Evolutionary conservation across 306 rosid genomes (phyloP), one percentile per base, ranked within the genome.

Genomic region (Vicia sativa): DNA sequence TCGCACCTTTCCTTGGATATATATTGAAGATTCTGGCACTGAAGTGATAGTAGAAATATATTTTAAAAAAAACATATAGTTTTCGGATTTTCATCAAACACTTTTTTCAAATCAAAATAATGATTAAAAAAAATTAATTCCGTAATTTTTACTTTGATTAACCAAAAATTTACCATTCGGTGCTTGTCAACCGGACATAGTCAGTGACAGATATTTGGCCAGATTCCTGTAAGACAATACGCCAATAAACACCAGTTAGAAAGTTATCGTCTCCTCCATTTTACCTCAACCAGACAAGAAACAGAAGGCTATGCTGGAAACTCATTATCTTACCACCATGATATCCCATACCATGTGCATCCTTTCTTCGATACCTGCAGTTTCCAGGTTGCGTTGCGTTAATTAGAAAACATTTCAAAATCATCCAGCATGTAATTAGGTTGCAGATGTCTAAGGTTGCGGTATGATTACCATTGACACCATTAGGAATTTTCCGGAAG

Each of bases 331-430:
- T 83, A 92, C 98, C 95, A 92, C 96, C 96, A 92, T 83, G 23
- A 81, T 89, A 81, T 89, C 87, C 98, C 96, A 92, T 37, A 89
- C 87, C 61, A 92, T 38, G 74, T 89, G 98, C 98, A 92, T 92
- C 78, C 98, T 86, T 81, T 92, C 96, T 86, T 89, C 96, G 37
- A 92, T 83, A 45, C 98, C 96, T 92, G 71, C 65, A 77, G 64
- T 67, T 77, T 72, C 58, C 68, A 38, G 73, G 46, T 80, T 68
- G 53, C 70, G 62, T 43, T 10, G 64, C 18, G 46, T 58, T 68
- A 31, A 54, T 49, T 52, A 70, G 67, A 67, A 43, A 62, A 23
- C 49, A 67, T 48, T 37, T 71, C 44, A 41, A 80, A 72, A 73
- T 70, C 64, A 75, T 44, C 69, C 13, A 61, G 29, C 50, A 65